A percentile compares a stretch with the other conserved stretches of the same genome.
Conservation (phyloP, 495 filamentous ascomycete species). For the Podospora comata region DNA sequence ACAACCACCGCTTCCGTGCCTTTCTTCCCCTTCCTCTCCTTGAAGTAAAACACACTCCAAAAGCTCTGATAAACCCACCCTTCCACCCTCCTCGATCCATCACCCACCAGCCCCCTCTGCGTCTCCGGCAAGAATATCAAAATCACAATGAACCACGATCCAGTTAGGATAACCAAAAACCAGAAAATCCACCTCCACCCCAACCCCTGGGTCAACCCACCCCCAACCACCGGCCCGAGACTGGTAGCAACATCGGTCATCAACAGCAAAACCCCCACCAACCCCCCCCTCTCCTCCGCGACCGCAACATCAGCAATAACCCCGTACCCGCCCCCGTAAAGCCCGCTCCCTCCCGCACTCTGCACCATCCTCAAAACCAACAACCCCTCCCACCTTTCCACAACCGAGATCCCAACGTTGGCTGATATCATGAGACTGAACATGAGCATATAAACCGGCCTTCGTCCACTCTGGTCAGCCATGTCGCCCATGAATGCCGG, state of each 20-base stretch:
- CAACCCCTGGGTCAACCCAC: conserved; percentile 55
- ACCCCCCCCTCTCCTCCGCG: conserved; percentile 46
- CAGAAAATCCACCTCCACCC: conserved; percentile 70
- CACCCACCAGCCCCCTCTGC: conserved; percentile 60
- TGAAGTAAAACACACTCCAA: conserved; percentile 1
- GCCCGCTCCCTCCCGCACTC: conserved; percentile 41
- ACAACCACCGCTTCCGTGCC: neutral
- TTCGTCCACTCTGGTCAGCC: conserved; percentile 46
- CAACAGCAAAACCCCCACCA: conserved; percentile 35
- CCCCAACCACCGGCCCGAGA: conserved; percentile 47
- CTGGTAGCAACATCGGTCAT: conserved; percentile 24
- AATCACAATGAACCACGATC: conserved; percentile 41
- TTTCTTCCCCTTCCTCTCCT: neutral
- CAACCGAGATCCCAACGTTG: conserved; percentile 50
- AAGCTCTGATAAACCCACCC: conserved; percentile 33
- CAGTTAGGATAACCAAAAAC: conserved; percentile 57
- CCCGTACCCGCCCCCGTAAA: conserved; percentile 41
- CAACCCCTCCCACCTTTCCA: conserved; percentile 46
- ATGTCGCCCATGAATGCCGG: conserved; percentile 50
- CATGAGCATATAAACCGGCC: conserved; percentile 49
- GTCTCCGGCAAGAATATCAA: conserved; percentile 58
- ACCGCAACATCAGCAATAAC: conserved; percentile 50
- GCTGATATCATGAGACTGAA: conserved; percentile 49
- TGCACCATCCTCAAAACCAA: conserved; percentile 52
- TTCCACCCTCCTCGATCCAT: conserved; percentile 47